Base-by-base conservation (phyloP, 345 rosid species). In the Hibiscus syriacus region DNA sequence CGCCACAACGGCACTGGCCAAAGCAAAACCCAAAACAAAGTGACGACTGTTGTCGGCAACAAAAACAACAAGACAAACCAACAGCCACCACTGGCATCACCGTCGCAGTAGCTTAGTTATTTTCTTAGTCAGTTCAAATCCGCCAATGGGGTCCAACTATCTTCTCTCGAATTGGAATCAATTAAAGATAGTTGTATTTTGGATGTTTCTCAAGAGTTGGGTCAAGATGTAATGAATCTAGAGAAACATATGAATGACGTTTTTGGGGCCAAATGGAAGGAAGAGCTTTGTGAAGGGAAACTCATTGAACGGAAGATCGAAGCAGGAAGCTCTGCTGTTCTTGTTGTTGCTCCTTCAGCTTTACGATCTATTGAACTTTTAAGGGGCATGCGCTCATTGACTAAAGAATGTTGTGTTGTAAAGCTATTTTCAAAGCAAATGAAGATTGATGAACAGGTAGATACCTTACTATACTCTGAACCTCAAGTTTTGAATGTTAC, bases 371-470 rank as follows among this genome's bases (percentile, higher is more conserved):
- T 88, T 58, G 96, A 90, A 20, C 74, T 92, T 53, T 52, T 88
- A 64, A 92, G 97, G 87, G 92, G 87, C 48, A 77, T 87, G 64
- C 82, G 81, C 43, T 82, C 83, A 0, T 61, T 88, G 74, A 88
- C 97, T 19, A 83, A 52, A 78, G 84, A 86, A 75, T 93, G 98
- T 62, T 85, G 67, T 62, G 86, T 85, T 5, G 87, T 77, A 26
- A 93, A 93, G 79, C 69, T 93, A 62, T 88, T 93, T 76, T 82
- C 98, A 20, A 93, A 90, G 84, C 94, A 93, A 62, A 82, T 90
- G n/a, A 93, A 88, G 73, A 79, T 93, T 20, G 96, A 88, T 70
- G 97, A 93, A 67, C 97, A 93, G 94, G 97, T 88, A 77, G 92
- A 96, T 88, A 77, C 17, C 43, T 19, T 48, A 22, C 25, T 0